Evolutionary conservation across 2,329 filamentous ascomycete species (phyloP).

Genomic region (Colletotrichum karsti): DNA sequence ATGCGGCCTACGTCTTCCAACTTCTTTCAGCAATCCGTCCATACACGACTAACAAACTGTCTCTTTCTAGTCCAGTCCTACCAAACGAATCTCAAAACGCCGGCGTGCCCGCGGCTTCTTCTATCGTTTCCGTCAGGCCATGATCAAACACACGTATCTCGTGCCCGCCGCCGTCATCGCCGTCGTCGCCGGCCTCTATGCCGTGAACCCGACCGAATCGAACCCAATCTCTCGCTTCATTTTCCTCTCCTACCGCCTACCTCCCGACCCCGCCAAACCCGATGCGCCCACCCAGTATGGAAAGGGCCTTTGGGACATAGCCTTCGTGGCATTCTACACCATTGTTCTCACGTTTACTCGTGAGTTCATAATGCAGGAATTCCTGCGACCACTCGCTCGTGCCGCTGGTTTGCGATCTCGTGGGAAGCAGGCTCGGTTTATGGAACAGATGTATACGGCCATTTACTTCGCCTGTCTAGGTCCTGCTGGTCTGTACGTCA

Average conservation of each 20-base stretch:
- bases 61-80: conserved; percentile 11
- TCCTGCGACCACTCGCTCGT: conserved; percentile 80
- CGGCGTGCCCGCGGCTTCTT: conserved; percentile 62
- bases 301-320: conserved; percentile 87
- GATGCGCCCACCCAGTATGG: conserved; percentile 75
- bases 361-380: conserved; percentile 94
- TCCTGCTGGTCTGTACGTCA: conserved; percentile 87
- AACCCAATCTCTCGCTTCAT: conserved; percentile 85
- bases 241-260: conserved; percentile 87
- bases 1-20: neutral
- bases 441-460: conserved; percentile 96
- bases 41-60: neutral
- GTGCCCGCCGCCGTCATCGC: conserved; percentile 74
- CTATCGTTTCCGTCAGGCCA: conserved; percentile 59
- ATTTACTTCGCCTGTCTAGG: conserved; percentile 88
- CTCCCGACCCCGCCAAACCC: conserved; percentile 51
- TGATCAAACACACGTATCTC: conserved; percentile 68
- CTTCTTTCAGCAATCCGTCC: neutral
- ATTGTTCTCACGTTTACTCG: conserved; percentile 91
- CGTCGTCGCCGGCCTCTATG: conserved; percentile 73
- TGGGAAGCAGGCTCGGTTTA: conserved; percentile 88
- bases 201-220: conserved; percentile 76
- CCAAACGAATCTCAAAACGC: conserved; percentile 60
- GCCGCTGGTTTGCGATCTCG: conserved; percentile 74
- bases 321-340: conserved; percentile 89